Conservation (phyloP, 2,329 filamentous ascomycete genomes). For the Colletotrichum destructivum region DNA sequence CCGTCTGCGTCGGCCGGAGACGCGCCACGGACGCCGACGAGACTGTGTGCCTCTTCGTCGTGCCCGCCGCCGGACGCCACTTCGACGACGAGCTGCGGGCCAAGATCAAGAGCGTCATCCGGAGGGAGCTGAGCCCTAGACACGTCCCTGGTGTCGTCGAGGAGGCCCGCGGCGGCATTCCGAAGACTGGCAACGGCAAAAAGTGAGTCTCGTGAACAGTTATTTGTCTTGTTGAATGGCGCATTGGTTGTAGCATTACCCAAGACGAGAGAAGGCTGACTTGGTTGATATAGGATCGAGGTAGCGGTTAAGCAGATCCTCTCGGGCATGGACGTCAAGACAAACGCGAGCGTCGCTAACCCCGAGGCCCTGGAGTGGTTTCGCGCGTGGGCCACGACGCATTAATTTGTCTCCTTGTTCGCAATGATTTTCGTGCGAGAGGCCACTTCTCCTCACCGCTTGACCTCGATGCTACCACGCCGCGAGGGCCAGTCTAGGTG, state of each 20-base stretch:
- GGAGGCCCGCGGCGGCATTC: constrained; percentile 84
- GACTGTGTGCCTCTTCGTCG: constrained; percentile 89
- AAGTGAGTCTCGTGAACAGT: constrained; percentile 73
- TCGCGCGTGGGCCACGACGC: constrained; percentile 77
- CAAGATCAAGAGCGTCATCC: constrained; percentile 78
- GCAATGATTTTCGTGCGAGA: background rate
- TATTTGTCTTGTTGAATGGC: background rate
- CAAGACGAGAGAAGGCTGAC: background rate
- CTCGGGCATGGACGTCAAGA: constrained; percentile 88
- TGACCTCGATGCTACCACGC: background rate
- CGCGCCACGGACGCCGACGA: constrained; percentile 82
- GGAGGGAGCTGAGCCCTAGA: constrained; percentile 85
- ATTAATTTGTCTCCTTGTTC: constrained; percentile 50
- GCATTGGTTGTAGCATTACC: background rate
- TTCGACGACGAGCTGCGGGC: constrained; percentile 74
- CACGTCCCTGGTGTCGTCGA: constrained; percentile 91
- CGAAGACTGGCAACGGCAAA: constrained; percentile 94
- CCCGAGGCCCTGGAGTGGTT: constrained; percentile 92
- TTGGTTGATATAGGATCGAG: constrained; percentile 75
- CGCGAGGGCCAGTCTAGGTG: background rate
- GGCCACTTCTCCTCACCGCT: background rate
- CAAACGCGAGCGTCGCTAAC: constrained; percentile 94
- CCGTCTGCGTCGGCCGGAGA: constrained; percentile 87
- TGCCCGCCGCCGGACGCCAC: constrained; percentile 73
- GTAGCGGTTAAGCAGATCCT: constrained; percentile 97